These are phyloP conservation scores for Apiospora sp. DNA, from an alignment of 2,329 filamentous ascomycete species.

Conservation along the genomic window DNA sequence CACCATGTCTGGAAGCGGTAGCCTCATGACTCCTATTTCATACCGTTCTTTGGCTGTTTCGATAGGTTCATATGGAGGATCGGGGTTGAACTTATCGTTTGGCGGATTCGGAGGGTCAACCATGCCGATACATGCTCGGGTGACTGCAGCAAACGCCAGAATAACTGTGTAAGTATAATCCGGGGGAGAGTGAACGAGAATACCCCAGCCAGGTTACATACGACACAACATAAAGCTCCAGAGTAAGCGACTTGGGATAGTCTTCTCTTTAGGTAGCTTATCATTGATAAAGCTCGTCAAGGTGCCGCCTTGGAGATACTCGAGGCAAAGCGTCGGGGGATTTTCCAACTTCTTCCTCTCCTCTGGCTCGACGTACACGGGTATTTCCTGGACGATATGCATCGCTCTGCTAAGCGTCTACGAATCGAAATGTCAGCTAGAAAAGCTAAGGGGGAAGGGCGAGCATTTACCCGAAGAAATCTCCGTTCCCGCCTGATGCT, in stretches of 20 bases:
- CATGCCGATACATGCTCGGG: conserved; percentile 7
- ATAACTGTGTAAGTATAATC: background rate
- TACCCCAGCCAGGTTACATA: background rate
- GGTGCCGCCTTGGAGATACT: background rate
- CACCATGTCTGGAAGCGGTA: conserved; percentile 10
- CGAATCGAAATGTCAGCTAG: background rate
- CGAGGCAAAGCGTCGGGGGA: background rate
- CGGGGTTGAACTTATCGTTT: background rate
- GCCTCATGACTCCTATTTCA: conserved; percentile 2
- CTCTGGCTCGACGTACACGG: background rate
- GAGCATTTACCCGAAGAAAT: background rate
- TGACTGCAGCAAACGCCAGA: background rate
- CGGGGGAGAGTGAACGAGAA: background rate
- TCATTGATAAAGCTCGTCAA: background rate
- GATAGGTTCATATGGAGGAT: background rate
- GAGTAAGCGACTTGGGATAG: conserved; percentile 3
- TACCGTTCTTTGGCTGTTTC: background rate
- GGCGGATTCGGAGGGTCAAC: background rate
- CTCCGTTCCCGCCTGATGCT: background rate
- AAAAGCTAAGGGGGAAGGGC: background rate
- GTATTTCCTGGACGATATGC: background rate
- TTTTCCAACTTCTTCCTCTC: background rate
- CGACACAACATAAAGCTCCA: conserved; percentile 4
- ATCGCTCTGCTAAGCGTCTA: background rate
- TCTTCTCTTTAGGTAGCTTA: no score